A percentile compares a stretch with the other conserved stretches of the same genome.
Evolutionary conservation across 306 rosid species (phyloP).

Genomic region (Corylus avellana): DNA sequence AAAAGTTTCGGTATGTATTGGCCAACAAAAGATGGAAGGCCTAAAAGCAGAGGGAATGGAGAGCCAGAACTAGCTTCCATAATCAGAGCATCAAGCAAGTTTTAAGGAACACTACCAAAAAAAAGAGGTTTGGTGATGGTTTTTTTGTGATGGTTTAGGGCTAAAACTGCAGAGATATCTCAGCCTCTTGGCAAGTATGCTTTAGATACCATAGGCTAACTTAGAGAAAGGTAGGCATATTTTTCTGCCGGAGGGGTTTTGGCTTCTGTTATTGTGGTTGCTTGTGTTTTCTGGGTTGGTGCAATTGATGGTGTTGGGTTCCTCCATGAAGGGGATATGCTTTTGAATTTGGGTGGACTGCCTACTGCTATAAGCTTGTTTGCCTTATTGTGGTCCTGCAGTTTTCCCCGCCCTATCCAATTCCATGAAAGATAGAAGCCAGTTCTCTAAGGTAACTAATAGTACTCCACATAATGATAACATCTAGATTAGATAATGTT

Average conservation of each 20-base stretch:
- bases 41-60: conserved; percentile 40
- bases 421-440: conserved; percentile 60
- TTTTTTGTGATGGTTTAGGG: too few relatives aligned
- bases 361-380: conserved; percentile 57
- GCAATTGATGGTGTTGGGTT: conserved; percentile 61
- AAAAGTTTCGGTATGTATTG: not conserved
- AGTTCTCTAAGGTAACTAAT: conserved; percentile 53
- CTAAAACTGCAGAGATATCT: conserved; percentile 17
- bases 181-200: not conserved
- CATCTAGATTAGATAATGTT: too few relatives aligned
- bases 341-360: conserved; percentile 37
- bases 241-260: conserved; percentile 67
- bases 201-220: too few relatives aligned
- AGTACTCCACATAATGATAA: not conserved
- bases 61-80: conserved; percentile 44
- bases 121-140: conserved; percentile 41
- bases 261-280: conserved; percentile 45
- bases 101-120: too few relatives aligned
- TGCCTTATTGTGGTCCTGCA: conserved; percentile 57
- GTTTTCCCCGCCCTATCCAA: conserved; percentile 61
- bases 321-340: conserved; percentile 29
- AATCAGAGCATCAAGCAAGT: conserved; percentile 11
- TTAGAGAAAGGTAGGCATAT: conserved; percentile 10
- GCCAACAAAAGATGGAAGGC: not conserved
- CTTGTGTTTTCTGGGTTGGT: conserved; percentile 55